Percentiles rank a stretch among this genome's conserved stretches.
These are phyloP conservation scores for Talaromyces sp. DNA, from an alignment of 2,329 filamentous ascomycete species.

Conservation along the genomic window DNA sequence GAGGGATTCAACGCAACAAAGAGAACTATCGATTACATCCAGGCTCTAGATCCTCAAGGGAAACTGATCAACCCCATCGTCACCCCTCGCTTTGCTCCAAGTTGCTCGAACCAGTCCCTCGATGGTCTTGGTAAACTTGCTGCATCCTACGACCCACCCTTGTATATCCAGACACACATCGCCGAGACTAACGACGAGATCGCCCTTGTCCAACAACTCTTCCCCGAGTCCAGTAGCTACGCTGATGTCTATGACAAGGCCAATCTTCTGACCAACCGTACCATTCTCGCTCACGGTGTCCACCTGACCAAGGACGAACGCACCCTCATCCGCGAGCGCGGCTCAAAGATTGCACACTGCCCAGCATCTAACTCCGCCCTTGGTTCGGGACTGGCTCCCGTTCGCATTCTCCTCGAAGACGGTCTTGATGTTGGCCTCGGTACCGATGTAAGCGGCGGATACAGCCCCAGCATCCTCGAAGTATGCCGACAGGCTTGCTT, in stretches of 20 bases:
- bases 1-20: constrained; percentile 60
- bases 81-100: constrained; percentile 67
- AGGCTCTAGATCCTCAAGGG: constrained; percentile 63
- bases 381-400: constrained; percentile 74
- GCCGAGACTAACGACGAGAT: constrained; percentile 79
- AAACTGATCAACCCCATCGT: constrained; percentile 74
- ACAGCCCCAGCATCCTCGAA: constrained; percentile 77
- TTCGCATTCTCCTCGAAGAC: constrained; percentile 72
- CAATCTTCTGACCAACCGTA: constrained; percentile 69
- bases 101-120: constrained; percentile 59
- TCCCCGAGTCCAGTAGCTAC: constrained; percentile 68
- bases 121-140: constrained; percentile 66
- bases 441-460: constrained; percentile 89
- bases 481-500: constrained; percentile 80
- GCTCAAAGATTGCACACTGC: constrained; percentile 79
- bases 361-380: constrained; percentile 78
- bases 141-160: constrained; percentile 61
- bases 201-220: constrained; percentile 68
- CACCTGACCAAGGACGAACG: constrained; percentile 72
- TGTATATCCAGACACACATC: constrained; percentile 78
- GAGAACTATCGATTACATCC: constrained; percentile 66
- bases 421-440: constrained; percentile 83
- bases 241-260: constrained; percentile 75
- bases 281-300: constrained; percentile 82
- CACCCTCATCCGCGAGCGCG: constrained; percentile 61